Percentiles rank a stretch among this genome's conserved stretches.
Conservation (phyloP, 2,329 filamentous ascomycete genomes). For the Alternaria gaisen region DNA sequence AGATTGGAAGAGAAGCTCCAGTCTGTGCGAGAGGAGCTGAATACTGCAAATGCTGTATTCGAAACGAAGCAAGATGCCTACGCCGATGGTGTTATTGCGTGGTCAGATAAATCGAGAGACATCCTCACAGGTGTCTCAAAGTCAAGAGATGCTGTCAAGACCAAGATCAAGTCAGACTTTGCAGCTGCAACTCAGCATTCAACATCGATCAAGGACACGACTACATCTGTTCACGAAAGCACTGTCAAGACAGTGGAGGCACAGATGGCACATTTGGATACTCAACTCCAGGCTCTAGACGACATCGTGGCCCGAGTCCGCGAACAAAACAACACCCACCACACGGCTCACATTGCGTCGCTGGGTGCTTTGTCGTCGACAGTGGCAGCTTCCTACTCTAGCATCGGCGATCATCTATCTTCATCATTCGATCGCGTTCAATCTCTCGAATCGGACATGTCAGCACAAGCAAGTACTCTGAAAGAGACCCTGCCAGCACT, state of each 20-base stretch:
- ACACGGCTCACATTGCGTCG: slow-evolving; percentile 72
- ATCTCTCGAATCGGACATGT: slow-evolving; percentile 73
- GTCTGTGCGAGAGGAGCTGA: slow-evolving; percentile 70
- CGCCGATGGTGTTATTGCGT: slow-evolving; percentile 74
- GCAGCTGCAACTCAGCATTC: slow-evolving; percentile 80
- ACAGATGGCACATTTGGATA: slow-evolving; percentile 85
- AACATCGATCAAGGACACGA: slow-evolving; percentile 81
- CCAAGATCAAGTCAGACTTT: slow-evolving; percentile 87
- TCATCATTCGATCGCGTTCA: slow-evolving; percentile 73
- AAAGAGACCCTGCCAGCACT: slow-evolving; percentile 70
- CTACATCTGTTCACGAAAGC: slow-evolving; percentile 87
- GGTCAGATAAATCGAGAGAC: slow-evolving; percentile 73
- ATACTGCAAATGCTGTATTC: slow-evolving; percentile 69
- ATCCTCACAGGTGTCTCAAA: slow-evolving; percentile 75
- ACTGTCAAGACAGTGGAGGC: slow-evolving; percentile 89
- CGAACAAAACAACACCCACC: slow-evolving; percentile 80
- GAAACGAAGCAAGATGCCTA: slow-evolving; percentile 73
- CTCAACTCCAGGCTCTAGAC: slow-evolving; percentile 89
- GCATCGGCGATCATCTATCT: slow-evolving; percentile 74
- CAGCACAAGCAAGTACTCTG: slow-evolving; percentile 66
- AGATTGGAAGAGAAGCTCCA: slow-evolving; percentile 72
- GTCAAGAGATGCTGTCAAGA: slow-evolving; percentile 81
- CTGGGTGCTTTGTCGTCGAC: slow-evolving; percentile 71
- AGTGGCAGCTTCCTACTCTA: slow-evolving; percentile 76
- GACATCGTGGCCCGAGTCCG: slow-evolving; percentile 87